phyloP scores from a whole-genome alignment of 2,329 filamentous ascomycete genomes.

The Colletotrichum chrysophilum region DNA sequence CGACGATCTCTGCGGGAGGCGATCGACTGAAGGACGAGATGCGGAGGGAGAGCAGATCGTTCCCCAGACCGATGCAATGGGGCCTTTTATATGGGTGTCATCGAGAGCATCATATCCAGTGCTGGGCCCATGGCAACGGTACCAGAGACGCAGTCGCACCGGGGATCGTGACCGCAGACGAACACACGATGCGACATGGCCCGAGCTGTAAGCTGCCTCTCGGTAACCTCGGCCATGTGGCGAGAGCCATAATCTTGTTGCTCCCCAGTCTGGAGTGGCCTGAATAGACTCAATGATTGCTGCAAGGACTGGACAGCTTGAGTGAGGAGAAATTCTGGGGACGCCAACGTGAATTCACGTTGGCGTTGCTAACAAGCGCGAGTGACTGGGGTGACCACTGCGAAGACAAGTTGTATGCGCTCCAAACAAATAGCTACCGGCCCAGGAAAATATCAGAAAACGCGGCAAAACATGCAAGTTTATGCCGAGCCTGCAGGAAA shows the following conservation, averaged over 20 bases:
- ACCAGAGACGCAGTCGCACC: not conserved
- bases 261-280: not conserved
- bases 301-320: not conserved
- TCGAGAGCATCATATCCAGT: not conserved
- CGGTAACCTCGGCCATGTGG: conserved; percentile 16
- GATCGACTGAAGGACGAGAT: not conserved
- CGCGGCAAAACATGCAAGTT: not conserved
- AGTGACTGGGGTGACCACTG: not conserved
- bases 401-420: not conserved
- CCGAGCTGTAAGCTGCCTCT: conserved; percentile 1
- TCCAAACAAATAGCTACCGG: conserved; percentile 5
- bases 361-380: not conserved
- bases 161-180: not conserved
- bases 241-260: not conserved
- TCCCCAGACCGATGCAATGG: not conserved
- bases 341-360: not conserved
- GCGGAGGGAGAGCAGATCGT: not conserved
- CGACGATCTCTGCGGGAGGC: not conserved
- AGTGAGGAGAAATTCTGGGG: not conserved
- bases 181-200: conserved; percentile 5
- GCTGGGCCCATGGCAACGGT: not conserved
- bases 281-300: not conserved
- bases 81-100: not conserved
- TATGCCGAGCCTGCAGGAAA: not conserved
- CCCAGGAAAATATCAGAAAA: not conserved